Evolutionary conservation across 495 filamentous ascomycete genomes (phyloP).

Genomic region (Bombardia bombarda): DNA sequence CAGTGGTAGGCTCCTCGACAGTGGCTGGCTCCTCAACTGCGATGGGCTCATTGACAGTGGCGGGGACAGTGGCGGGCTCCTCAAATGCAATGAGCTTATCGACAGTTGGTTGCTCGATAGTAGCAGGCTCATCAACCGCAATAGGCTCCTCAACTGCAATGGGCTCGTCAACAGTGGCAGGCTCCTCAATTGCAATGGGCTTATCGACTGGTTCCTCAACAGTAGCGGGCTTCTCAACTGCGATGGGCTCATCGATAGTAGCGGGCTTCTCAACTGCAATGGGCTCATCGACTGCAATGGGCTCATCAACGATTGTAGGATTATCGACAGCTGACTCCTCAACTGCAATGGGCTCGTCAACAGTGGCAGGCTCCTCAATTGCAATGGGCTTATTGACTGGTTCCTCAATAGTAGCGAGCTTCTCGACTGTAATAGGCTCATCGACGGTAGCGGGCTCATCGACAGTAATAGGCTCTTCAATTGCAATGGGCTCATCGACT

Average conservation of each 20-base stretch:
- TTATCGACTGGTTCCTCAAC: no score
- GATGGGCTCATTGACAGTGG: slow-evolving; percentile 3
- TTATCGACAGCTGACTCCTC: not conserved
- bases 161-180: no score
- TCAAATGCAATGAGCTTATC: not conserved
- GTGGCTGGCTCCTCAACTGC: slow-evolving; percentile 1
- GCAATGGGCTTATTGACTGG: not conserved
- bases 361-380: not conserved
- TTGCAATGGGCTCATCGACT: slow-evolving; percentile 2
- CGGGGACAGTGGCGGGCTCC: not conserved
- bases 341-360: slow-evolving; percentile 1
- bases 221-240: no score
- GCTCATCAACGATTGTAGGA: not conserved
- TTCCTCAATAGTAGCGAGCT: slow-evolving; percentile 2
- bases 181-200: no score
- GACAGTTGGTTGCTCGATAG: not conserved
- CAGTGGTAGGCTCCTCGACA: slow-evolving; percentile 2
- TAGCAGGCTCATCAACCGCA: not conserved
- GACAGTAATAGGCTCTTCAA: slow-evolving; percentile 5
- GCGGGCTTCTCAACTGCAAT: no score
- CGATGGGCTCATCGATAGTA: no score
- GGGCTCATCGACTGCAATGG: no score
- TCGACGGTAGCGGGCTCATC: slow-evolving; percentile 4
- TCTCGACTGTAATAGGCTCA: not conserved
- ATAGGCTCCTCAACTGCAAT: no score